phyloP scores from a whole-genome alignment of 306 rosid species.

The Pueraria montana region DNA sequence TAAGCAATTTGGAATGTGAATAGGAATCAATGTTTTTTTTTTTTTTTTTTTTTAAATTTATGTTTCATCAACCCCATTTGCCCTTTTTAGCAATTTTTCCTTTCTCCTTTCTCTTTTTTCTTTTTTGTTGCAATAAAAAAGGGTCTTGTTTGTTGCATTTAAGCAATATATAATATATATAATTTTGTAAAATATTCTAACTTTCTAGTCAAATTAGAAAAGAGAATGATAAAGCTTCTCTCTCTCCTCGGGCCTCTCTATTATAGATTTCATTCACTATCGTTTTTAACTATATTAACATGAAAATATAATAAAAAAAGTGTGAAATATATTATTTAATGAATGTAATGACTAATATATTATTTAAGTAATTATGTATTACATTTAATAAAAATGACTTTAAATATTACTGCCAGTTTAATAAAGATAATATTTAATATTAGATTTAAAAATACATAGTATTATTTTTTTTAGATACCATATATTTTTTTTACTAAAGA shows the following conservation, averaged over 20 bases:
- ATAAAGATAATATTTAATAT: no score
- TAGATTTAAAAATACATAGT: no score
- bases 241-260: not conserved
- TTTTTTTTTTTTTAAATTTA: not conserved
- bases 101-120: not conserved
- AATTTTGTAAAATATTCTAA: constrained; percentile 46
- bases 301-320: no score
- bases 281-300: no score
- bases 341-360: no score
- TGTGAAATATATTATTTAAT: no score
- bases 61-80: constrained; percentile 2
- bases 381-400: no score
- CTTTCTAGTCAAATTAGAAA: constrained; percentile 32
- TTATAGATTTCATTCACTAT: not conserved
- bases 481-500: no score
- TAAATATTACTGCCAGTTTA: no score
- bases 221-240: constrained; percentile 40
- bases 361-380: no score
- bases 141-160: constrained; percentile 10
- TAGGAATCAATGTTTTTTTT: not conserved
- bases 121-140: not conserved
- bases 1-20: constrained; percentile 27
- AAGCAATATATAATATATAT: constrained; percentile 38
- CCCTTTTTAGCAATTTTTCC: constrained; percentile 31
- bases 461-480: no score